These are phyloP conservation scores for Inga oerstediana DNA, from an alignment of 306 rosid species.

Conservation along the genomic window DNA sequence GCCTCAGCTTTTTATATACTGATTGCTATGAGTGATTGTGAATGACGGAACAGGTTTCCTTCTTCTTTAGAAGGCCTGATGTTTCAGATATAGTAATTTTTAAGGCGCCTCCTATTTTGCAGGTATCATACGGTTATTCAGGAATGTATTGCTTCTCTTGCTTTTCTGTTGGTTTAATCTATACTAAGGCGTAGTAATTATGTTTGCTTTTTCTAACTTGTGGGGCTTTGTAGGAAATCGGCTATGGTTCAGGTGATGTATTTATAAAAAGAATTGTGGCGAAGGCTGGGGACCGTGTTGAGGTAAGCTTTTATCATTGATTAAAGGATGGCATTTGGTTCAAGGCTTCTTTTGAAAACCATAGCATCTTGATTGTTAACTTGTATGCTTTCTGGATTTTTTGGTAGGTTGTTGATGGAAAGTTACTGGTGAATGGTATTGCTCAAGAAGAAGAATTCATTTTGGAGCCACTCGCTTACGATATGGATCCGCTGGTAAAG, in stretches of 20 bases:
- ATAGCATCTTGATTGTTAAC: slow-evolving; percentile 14
- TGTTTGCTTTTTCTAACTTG: slow-evolving; percentile 11
- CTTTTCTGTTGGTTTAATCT: slow-evolving; percentile 4
- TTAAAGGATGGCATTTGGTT: not conserved
- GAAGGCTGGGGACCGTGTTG: slow-evolving; percentile 86
- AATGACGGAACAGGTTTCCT: slow-evolving; percentile 69
- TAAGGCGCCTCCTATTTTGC: slow-evolving; percentile 77
- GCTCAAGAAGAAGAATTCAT: slow-evolving; percentile 73
- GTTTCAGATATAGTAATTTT: slow-evolving; percentile 94
- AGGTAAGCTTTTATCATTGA: slow-evolving; percentile 46
- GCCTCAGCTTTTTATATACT: slow-evolving; percentile 2
- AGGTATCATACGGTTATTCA: slow-evolving; percentile 47
- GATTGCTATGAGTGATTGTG: slow-evolving; percentile 10
- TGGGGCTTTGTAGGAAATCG: slow-evolving; percentile 56
- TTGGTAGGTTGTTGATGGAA: slow-evolving; percentile 73
- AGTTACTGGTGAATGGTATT: slow-evolving; percentile 72
- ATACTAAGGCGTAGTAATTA: slow-evolving; percentile 5
- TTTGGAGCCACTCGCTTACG: slow-evolving; percentile 79
- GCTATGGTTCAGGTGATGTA: slow-evolving; percentile 67
- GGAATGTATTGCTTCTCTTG: not conserved
- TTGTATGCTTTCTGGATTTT: slow-evolving; percentile 17
- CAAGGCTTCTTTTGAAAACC: not conserved
- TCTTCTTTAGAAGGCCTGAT: slow-evolving; percentile 78
- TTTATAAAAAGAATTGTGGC: slow-evolving; percentile 93
- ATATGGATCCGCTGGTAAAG: slow-evolving; percentile 73